These are phyloP conservation scores for Venturia carpophila DNA, from an alignment of 2,329 filamentous ascomycete species.

Conservation along the genomic window DNA sequence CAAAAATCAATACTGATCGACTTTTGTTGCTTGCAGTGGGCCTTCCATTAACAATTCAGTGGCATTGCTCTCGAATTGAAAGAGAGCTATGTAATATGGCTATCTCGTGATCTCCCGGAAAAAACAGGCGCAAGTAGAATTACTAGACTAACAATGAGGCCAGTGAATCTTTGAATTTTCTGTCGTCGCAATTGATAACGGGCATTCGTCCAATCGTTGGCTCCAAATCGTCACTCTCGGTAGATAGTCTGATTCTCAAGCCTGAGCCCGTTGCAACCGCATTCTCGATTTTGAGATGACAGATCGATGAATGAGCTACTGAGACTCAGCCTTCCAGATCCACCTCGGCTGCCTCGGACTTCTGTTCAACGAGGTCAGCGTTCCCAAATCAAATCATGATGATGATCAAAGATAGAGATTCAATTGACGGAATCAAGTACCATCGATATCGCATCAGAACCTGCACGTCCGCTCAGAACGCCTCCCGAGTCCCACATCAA, in stretches of 20 bases:
- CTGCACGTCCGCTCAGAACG: not conserved
- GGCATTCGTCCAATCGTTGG: not conserved
- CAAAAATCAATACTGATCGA: not conserved
- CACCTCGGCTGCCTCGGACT: not conserved
- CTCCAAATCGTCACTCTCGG: not conserved
- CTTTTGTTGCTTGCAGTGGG: not conserved
- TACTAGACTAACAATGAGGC: not conserved
- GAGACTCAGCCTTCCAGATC: not conserved
- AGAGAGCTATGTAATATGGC: not conserved
- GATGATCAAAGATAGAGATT: not conserved
- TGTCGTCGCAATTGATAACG: not conserved
- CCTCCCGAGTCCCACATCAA: not conserved
- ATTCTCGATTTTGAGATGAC: not conserved
- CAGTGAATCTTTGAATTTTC: not conserved
- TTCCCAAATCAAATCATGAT: not conserved
- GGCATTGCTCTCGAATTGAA: not conserved
- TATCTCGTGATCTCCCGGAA: not conserved
- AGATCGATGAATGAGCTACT: not conserved
- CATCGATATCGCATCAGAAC: constrained; percentile 9
- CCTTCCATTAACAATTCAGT: not conserved
- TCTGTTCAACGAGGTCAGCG: not conserved
- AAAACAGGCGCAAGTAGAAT: not conserved
- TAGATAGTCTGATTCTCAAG: not conserved
- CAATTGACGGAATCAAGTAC: not conserved
- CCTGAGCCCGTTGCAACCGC: not conserved